Evolutionary conservation across 2,329 filamentous ascomycete species (phyloP), one percentile per base, ranked within the genome.

Genomic region (Cadophora sp.): DNA sequence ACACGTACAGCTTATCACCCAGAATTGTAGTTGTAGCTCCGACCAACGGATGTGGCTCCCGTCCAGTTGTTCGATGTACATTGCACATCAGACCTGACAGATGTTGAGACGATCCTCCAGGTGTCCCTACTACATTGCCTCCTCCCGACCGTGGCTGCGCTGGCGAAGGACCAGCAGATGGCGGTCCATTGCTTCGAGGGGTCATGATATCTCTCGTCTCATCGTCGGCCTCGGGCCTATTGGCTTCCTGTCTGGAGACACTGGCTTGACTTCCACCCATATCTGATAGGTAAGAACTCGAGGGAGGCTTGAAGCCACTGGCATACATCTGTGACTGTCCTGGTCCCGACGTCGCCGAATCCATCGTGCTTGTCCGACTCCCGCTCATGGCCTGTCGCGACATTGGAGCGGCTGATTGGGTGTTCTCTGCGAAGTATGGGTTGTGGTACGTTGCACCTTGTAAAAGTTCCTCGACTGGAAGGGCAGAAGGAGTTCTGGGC

Each of bases 1-100:
- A 99, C 3, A 98, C 94, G 79, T 97, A 99, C 26, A 99, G 85
- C 79, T 97, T 97, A 80, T 99, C 96, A 31, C 95, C 96, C 1
- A 99, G 80, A 59, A 98, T 92, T 0, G 96, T 98, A 0, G 96
- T 98, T 0, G 96, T 97, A 5, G 96, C 95, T 37, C 96, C 96
- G 0, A 99, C 96, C 2, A 98, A 83, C 2, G 96, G 92, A 76
- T 92, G 93, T 2, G 96, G 96, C 77, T 98, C 94, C 70, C 90
- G 89, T 43, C 96, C 96, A 0, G 95, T 98, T 1, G 96, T 98
- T 71, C 94, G 84, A 74, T 90, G 88, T n/a, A 91, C 88, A 76
- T 91, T 91, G 76, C 88, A 91, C 87, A 91, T 90, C 64, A 91
- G 78, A 0, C 88, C 88, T 0, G 88, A 91, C 12, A 90, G 80